A percentile compares a stretch with the other conserved stretches of the same genome.
Conservation (phyloP, 164 flowering plant genomes). For the Brasenia schreberi region DNA sequence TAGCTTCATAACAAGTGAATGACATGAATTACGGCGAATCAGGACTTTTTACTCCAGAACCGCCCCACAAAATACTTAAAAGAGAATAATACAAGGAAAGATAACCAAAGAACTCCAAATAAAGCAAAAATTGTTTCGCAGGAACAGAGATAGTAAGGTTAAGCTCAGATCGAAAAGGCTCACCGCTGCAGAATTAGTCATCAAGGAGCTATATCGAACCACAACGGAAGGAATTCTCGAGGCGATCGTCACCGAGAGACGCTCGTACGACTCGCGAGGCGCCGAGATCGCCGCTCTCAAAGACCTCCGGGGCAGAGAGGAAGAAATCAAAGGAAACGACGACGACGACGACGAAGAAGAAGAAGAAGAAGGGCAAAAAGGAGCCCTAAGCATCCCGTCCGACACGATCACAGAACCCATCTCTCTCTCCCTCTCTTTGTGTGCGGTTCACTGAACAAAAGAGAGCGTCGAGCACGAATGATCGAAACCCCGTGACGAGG, state of each 20-base stretch:
- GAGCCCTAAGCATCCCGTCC: neutral
- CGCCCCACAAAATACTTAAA: no score
- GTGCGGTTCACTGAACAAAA: no score
- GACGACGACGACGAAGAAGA: neutral
- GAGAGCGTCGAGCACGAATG: no score
- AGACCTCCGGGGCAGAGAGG: neutral
- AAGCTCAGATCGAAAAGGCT: conserved; percentile 1
- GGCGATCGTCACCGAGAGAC: neutral
- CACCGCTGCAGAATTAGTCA: conserved; percentile 23
- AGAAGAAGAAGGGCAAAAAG: neutral
- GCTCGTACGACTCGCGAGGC: neutral
- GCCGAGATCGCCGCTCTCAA: neutral
- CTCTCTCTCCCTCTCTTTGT: no score
- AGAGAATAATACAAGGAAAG: neutral
- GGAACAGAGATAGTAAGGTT: neutral
- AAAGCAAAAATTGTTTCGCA: neutral
- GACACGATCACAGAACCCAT: neutral
- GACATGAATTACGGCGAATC: no score
- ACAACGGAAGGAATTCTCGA: conserved; percentile 5
- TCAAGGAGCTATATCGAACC: conserved; percentile 16
- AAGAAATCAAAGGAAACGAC: neutral
- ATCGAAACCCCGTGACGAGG: no score
- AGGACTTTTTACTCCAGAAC: no score
- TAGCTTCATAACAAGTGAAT: no score
- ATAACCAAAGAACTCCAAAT: neutral